Conservation (phyloP, 768 basidiomycete species). For the Termitomyces eurrhizus region DNA sequence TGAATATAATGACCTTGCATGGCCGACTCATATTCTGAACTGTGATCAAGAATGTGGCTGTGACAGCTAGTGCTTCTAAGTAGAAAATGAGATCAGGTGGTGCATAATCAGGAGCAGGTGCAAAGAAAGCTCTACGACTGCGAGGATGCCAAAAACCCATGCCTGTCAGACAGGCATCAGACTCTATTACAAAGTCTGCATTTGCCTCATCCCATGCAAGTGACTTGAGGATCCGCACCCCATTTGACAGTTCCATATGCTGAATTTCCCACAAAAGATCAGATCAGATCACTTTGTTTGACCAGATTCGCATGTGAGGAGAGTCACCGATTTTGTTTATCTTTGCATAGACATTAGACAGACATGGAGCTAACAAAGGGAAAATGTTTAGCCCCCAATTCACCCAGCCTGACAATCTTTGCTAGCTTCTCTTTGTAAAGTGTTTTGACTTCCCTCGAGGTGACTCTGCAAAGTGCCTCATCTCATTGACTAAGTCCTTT, state of each 20-base stretch:
- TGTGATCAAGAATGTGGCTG: too few species aligned
- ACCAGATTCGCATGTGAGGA: background rate
- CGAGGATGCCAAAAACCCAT: too few species aligned
- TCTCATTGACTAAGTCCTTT: background rate
- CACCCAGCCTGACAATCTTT: background rate
- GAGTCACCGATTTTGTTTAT: background rate
- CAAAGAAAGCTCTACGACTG: too few species aligned
- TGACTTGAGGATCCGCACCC: background rate
- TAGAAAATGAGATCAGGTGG: background rate
- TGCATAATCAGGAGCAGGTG: too few species aligned
- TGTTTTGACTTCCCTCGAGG: background rate
- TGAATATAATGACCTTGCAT: background rate
- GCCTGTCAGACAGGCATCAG: too few species aligned
- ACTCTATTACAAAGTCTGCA: too few species aligned
- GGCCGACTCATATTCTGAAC: too few species aligned
- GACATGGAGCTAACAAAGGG: too few species aligned
- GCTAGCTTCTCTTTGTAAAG: background rate
- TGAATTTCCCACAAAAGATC: background rate
- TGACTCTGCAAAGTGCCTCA: background rate
- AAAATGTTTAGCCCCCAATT: background rate
- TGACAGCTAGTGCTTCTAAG: background rate
- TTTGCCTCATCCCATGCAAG: background rate
- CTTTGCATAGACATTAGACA: background rate
- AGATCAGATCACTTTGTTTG: too few species aligned
- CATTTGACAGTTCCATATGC: background rate